Evolutionary conservation across 257 asterid species (phyloP).

Genomic region (Fraxinus cuspidata): DNA sequence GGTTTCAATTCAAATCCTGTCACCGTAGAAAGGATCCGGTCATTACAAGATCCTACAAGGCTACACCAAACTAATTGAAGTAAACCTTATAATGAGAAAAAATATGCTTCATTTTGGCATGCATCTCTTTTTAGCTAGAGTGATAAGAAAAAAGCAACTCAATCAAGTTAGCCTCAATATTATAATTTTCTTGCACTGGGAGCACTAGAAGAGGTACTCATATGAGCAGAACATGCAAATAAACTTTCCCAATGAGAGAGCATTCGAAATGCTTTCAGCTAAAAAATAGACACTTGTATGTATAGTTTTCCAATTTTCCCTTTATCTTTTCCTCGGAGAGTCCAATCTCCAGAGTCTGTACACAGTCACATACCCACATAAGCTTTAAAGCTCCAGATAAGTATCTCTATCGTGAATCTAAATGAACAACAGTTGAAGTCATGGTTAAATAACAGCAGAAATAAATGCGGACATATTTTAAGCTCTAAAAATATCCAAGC

Average conservation of each 20-base stretch:
- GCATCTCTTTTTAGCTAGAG: neutral
- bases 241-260: neutral
- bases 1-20: neutral
- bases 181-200: neutral
- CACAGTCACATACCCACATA: neutral
- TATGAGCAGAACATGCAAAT: neutral
- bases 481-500: constrained; percentile 9
- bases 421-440: neutral
- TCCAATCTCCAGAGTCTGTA: neutral
- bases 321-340: neutral
- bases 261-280: neutral
- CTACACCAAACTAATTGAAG: neutral
- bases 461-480: neutral
- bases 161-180: neutral
- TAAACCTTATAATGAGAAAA: neutral
- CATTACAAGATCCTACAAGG: neutral
- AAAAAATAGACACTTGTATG: neutral
- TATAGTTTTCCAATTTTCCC: neutral
- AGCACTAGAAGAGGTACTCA: neutral
- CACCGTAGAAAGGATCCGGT: neutral
- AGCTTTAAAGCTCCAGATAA: neutral
- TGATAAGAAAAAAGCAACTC: neutral
- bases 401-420: neutral
- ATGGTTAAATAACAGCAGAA: neutral
- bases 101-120: neutral